Percentiles rank a stretch among this genome's conserved stretches.
phyloP scores from a whole-genome alignment of 208 protist genomes.

The Leishmania mexicana region DNA sequence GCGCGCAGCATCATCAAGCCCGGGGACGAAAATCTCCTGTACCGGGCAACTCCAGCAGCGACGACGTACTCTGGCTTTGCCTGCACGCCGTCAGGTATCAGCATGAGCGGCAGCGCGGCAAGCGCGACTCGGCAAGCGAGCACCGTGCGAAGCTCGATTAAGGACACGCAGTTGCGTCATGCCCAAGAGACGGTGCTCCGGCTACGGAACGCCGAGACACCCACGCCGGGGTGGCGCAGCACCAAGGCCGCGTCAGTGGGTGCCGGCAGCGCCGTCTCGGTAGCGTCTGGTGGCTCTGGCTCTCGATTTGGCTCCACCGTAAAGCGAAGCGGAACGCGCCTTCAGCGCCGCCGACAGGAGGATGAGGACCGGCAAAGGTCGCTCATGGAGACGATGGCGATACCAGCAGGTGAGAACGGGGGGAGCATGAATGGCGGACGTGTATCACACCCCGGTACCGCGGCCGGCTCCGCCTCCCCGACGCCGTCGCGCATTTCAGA shows the following conservation, averaged over 20 bases:
- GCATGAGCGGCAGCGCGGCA: slow-evolving; percentile 14
- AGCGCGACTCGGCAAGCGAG: slow-evolving; percentile 1
- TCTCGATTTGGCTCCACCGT: slow-evolving; percentile 23
- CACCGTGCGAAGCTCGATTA: slow-evolving; percentile 10
- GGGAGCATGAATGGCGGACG: slow-evolving; percentile 3
- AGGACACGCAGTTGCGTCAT: slow-evolving; percentile 30
- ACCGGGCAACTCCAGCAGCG: slow-evolving; percentile 19
- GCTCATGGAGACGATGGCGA: slow-evolving; percentile 13
- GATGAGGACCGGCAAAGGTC: slow-evolving; percentile 17
- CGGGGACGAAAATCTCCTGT: slow-evolving; percentile 77
- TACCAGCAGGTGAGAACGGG: slow-evolving; percentile 15
- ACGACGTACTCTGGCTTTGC: slow-evolving; percentile 6
- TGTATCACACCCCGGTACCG: not conserved
- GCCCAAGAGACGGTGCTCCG: slow-evolving; percentile 28
- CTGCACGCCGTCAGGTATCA: slow-evolving; percentile 11
- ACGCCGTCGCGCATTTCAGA: slow-evolving; percentile 31
- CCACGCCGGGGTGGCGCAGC: slow-evolving; percentile 19
- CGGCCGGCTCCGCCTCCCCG: slow-evolving; percentile 16
- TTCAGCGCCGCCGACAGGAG: slow-evolving; percentile 16
- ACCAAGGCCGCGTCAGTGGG: slow-evolving; percentile 7
- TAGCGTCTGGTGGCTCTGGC: slow-evolving; percentile 10
- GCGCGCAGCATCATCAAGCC: slow-evolving; percentile 72
- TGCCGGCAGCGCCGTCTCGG: slow-evolving; percentile 4
- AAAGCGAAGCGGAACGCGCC: slow-evolving; percentile 22
- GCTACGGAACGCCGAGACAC: slow-evolving; percentile 22